Percentiles rank a stretch among this genome's conserved stretches.
Evolutionary conservation across 2,329 filamentous ascomycete species (phyloP).

Genomic region (Fusarium longipes): DNA sequence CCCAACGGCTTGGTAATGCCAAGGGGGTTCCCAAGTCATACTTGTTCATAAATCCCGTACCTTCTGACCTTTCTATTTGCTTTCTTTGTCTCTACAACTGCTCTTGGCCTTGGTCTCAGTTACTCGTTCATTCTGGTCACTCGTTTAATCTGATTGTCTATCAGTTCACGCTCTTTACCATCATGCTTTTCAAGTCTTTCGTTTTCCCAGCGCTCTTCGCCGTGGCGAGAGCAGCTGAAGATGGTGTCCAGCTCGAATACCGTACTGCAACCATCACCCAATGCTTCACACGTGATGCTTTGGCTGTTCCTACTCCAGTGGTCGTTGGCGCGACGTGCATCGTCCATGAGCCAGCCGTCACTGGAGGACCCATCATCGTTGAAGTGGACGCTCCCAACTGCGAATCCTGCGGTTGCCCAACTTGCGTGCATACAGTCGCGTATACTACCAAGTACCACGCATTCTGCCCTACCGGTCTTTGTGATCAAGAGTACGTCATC

Average conservation of each 20-base stretch:
- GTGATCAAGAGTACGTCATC: constrained; percentile 27
- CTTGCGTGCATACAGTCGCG: constrained; percentile 26
- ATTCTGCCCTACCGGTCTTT: constrained; percentile 28
- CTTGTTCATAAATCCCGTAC: not conserved
- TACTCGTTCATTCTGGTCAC: constrained; percentile 15
- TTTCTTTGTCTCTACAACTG: no score
- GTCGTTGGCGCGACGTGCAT: not conserved
- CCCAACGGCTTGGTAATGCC: not conserved
- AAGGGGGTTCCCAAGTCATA: not conserved
- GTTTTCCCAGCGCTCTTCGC: constrained; percentile 6
- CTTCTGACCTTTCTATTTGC: not conserved
- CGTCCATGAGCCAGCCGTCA: constrained; percentile 14
- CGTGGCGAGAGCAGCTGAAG: not conserved
- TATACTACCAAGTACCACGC: constrained; percentile 20
- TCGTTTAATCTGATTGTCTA: not conserved
- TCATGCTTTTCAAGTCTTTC: constrained; percentile 10
- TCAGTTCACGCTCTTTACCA: not conserved
- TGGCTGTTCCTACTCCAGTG: not conserved
- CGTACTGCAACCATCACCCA: constrained; percentile 29
- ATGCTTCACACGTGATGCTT: constrained; percentile 10
- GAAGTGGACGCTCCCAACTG: constrained; percentile 32
- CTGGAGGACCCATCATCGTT: constrained; percentile 23
- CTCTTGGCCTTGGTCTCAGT: not conserved
- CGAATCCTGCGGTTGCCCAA: constrained; percentile 24
- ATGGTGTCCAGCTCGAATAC: constrained; percentile 12